These are phyloP conservation scores for Plantago elongata DNA, from an alignment of 257 asterid species.

Conservation along the genomic window DNA sequence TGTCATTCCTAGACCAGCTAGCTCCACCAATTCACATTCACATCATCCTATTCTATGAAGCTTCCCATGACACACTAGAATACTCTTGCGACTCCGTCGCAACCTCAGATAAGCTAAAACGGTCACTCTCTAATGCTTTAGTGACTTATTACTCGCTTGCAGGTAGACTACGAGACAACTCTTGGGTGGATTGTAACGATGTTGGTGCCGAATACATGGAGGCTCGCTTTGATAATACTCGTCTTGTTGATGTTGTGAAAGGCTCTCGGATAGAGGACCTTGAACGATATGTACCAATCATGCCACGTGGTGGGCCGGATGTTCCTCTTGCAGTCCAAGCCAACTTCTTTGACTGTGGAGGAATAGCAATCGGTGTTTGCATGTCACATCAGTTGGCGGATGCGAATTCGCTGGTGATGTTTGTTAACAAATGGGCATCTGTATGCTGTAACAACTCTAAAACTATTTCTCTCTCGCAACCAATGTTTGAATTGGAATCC, in stretches of 20 bases:
- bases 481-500: constrained; percentile 13
- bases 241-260: constrained; percentile 11
- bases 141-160: constrained; percentile 34
- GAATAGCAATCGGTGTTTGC: constrained; percentile 26
- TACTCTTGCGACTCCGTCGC: neutral
- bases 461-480: constrained; percentile 1
- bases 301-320: constrained; percentile 12
- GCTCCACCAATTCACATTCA: constrained; percentile 25
- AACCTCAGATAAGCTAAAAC: constrained; percentile 17
- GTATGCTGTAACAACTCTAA: constrained; percentile 1
- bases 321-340: constrained; percentile 27
- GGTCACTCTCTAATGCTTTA: constrained; percentile 31
- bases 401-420: constrained; percentile 23
- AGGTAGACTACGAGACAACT: constrained; percentile 25
- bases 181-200: constrained; percentile 32
- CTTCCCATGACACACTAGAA: neutral
- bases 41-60: constrained; percentile 28
- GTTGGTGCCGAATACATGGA: constrained; percentile 33
- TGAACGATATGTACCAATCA: neutral
- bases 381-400: constrained; percentile 29
- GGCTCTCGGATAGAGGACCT: constrained; percentile 13
- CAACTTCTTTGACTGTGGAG: constrained; percentile 26
- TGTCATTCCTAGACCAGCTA: constrained; percentile 41
- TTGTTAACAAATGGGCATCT: constrained; percentile 31
- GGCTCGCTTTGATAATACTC: constrained; percentile 10